phyloP scores from a whole-genome alignment of 2,329 filamentous ascomycete genomes.

The Claviceps purpurea region DNA sequence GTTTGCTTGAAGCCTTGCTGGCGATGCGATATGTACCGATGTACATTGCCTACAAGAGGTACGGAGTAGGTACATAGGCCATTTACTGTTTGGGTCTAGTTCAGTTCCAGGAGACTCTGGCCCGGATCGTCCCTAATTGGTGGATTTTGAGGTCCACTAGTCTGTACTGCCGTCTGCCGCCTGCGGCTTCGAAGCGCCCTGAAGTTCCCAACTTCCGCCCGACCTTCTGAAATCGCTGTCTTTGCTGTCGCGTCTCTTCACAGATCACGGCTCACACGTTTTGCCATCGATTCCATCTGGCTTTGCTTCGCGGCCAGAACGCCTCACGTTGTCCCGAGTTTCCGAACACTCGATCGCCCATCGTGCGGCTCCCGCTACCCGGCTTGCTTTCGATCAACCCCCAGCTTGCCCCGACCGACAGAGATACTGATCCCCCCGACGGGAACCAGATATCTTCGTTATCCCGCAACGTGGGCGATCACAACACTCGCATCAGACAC shows the following conservation, averaged over 20 bases:
- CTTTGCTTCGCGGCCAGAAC: background rate
- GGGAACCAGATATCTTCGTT: background rate
- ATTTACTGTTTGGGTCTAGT: too few species aligned
- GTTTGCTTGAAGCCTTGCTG: background rate
- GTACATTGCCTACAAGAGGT: too few species aligned
- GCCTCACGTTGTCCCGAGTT: background rate
- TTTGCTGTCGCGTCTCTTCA: background rate
- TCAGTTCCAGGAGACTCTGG: too few species aligned
- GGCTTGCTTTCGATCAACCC: background rate
- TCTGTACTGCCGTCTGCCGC: too few species aligned
- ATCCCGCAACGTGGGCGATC: too few species aligned
- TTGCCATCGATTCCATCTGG: background rate
- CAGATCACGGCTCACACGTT: background rate
- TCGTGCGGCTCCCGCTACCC: background rate
- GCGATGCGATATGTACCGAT: background rate
- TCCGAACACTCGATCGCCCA: background rate
- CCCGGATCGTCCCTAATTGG: too few species aligned
- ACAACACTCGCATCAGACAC: background rate
- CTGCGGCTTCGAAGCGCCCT: background rate
- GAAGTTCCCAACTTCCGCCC: background rate
- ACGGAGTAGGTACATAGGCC: too few species aligned
- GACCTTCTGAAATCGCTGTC: background rate
- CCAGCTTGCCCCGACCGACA: background rate
- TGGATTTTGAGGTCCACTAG: too few species aligned
- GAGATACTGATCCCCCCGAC: background rate